phyloP scores from a whole-genome alignment of 208 protist species.

The Zelonia costaricensis region DNA sequence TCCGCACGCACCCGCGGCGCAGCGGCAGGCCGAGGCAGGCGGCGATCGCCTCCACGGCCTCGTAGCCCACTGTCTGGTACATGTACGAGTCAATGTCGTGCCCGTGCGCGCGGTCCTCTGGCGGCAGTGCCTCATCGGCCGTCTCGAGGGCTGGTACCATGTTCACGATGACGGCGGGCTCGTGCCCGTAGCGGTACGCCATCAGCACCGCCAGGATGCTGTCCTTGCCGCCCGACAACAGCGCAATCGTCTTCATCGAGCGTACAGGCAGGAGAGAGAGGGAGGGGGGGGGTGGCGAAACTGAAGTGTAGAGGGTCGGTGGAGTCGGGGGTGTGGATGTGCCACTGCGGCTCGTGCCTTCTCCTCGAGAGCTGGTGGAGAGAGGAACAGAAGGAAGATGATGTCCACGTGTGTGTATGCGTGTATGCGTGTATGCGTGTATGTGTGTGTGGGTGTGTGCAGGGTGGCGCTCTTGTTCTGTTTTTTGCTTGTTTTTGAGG shows the following conservation, averaged over 20 bases:
- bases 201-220: constrained; percentile 94
- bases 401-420: neutral
- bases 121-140: neutral
- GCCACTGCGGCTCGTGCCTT: too few species aligned
- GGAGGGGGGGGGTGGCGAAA: neutral
- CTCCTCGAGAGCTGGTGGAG: too few species aligned
- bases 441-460: neutral
- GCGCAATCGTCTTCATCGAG: constrained; percentile 96
- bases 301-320: neutral
- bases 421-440: neutral
- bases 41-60: constrained; percentile 88
- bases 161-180: constrained; percentile 96
- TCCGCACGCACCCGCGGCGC: constrained; percentile 71
- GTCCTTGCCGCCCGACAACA: constrained; percentile 99
- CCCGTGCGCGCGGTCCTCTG: constrained; percentile 21
- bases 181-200: constrained; percentile 95
- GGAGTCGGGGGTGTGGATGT: too few species aligned
- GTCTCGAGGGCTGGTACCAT: constrained; percentile 49
- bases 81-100: constrained; percentile 98
- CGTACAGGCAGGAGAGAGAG: neutral
- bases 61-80: constrained; percentile 99
- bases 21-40: constrained; percentile 94
- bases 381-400: too few species aligned
- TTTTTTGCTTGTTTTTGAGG: too few species aligned
- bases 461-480: too few species aligned